These are phyloP conservation scores for Aspergillus quadrilineatus DNA, from an alignment of 2,329 filamentous ascomycete genomes.

Conservation along the genomic window DNA sequence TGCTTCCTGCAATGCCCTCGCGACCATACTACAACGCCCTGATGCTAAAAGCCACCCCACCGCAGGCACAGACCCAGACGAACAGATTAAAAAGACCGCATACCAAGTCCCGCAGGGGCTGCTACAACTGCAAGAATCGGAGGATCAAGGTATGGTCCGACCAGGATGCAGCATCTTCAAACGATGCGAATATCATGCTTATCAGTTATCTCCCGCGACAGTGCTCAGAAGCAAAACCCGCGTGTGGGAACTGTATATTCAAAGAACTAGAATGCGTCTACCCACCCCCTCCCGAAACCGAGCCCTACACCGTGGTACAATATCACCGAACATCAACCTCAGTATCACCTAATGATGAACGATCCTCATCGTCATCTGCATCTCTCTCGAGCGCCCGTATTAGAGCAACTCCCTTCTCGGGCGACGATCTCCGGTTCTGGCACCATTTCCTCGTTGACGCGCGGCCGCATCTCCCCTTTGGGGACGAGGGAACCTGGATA, in stretches of 20 bases:
- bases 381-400: background rate
- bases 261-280: constrained; percentile 36
- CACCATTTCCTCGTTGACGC: constrained; percentile 13
- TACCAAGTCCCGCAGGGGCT: constrained; percentile 44
- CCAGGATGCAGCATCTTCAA: background rate
- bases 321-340: background rate
- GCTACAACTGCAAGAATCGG: constrained; percentile 41
- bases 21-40: too few species aligned
- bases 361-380: background rate
- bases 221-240: constrained; percentile 41
- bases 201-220: constrained; percentile 3
- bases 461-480: constrained; percentile 12
- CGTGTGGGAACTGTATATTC: constrained; percentile 38
- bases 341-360: background rate
- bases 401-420: constrained; percentile 1
- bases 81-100: constrained; percentile 25
- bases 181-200: too few species aligned
- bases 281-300: constrained; percentile 14
- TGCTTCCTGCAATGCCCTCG: too few species aligned
- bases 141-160: constrained; percentile 47
- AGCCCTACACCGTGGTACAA: background rate
- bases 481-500: constrained; percentile 8
- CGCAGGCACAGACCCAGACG: background rate
- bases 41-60: background rate
- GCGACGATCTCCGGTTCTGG: constrained; percentile 14